Conservation (phyloP, 108 stramenopile genomes). For the Stephanodiscus minutulus region DNA sequence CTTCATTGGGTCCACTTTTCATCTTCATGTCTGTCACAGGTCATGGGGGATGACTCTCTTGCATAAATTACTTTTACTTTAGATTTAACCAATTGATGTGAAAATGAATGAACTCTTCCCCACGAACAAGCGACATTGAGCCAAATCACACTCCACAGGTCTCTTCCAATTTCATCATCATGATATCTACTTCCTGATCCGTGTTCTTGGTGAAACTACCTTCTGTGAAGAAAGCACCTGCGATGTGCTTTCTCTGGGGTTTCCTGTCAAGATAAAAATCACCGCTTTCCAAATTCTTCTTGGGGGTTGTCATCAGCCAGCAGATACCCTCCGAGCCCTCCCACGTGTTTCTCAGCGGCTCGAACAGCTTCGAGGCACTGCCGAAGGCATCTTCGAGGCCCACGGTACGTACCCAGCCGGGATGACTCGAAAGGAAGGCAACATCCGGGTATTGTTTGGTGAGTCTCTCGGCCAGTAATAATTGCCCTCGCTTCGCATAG, state of each 20-base stretch:
- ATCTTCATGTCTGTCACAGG: neutral
- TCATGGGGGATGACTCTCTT: constrained; percentile 1
- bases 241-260: constrained; percentile 82
- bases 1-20: neutral
- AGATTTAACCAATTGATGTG: neutral
- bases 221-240: constrained; percentile 80
- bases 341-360: constrained; percentile 88
- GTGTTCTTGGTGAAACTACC: constrained; percentile 86
- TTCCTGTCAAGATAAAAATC: constrained; percentile 88
- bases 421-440: constrained; percentile 65
- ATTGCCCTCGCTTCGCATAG: constrained; percentile 93
- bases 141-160: constrained; percentile 29
- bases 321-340: constrained; percentile 92
- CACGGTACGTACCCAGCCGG: constrained; percentile 84
- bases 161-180: constrained; percentile 76
- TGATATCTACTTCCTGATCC: constrained; percentile 67
- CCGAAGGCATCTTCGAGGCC: constrained; percentile 90
- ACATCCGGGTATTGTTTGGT: constrained; percentile 59
- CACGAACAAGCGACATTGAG: too few relatives aligned
- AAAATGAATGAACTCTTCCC: too few relatives aligned
- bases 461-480: constrained; percentile 81
- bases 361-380: constrained; percentile 69
- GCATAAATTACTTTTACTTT: constrained; percentile 13
- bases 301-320: constrained; percentile 70
- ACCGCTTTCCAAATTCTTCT: constrained; percentile 67